Base-by-base conservation (phyloP, 495 filamentous ascomycete genomes). In the Aspergillus olivimuriae region DNA sequence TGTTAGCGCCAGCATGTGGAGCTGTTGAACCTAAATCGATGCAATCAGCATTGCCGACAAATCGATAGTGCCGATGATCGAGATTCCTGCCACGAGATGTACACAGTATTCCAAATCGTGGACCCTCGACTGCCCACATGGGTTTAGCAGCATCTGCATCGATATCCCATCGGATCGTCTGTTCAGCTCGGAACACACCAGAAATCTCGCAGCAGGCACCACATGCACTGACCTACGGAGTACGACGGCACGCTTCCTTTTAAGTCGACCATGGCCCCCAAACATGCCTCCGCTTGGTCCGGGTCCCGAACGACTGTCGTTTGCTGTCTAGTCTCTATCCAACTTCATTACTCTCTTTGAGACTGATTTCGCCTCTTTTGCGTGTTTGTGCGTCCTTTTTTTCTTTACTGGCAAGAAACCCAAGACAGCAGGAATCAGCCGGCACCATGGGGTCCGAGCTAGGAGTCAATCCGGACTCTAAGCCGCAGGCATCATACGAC, bases 361-460 rank as follows among this genome's bases (percentile, higher is more conserved):
- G 24, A 28, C n/a, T n/a, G n/a, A n/a, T n/a, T n/a, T n/a, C n/a
- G n/a, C n/a, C n/a, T n/a, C n/a, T n/a, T n/a, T n/a, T n/a, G n/a
- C n/a, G n/a, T n/a, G n/a, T n/a, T n/a, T n/a, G 24, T 11, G 5
- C 24, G 24, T 28, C 6, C 24, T 28, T 28, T 28, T 28, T 28
- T n/a, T n/a, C n/a, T n/a, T n/a, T n/a, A n/a, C n/a, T n/a, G n/a
- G n/a, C n/a, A n/a, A n/a, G n/a, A n/a, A n/a, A n/a, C n/a, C n/a
- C n/a, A n/a, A 11, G 24, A 5, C 24, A 28, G 38, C 41, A 35
- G 26, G 21, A 36, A 38, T 7, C 4, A 15, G 4, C 20, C 14
- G 28, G 43, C 52, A 46, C 37, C 51, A 68, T 68, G 64, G 64
- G 62, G 11, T 68, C 62, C 10, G 64, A 68, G 52, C 56, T 58